Conservation (phyloP, 2,329 filamentous ascomycete species). For the Gremmenia infestans region DNA sequence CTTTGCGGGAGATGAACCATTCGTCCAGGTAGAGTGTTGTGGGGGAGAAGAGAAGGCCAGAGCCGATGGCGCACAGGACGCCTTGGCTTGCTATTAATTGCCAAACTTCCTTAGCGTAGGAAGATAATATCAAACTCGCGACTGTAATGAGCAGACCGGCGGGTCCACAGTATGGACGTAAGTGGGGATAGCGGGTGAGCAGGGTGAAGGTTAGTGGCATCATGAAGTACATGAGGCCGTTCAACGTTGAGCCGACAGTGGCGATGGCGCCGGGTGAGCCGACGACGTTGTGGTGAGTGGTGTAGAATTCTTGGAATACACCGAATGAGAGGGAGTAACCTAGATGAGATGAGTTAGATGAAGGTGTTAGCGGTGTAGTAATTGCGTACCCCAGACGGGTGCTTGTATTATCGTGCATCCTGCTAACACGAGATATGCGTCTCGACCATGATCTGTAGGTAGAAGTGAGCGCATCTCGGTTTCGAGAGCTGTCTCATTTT, state of each 20-base stretch:
- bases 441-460: conserved; percentile 32
- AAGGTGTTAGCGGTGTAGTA: background rate
- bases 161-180: conserved; percentile 36
- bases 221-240: conserved; percentile 52
- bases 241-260: conserved; percentile 23
- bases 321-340: conserved; percentile 65
- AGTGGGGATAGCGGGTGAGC: conserved; percentile 34
- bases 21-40: conserved; percentile 55
- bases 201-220: conserved; percentile 45
- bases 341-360: conserved; percentile 28
- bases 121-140: conserved; percentile 46
- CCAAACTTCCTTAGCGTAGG: conserved; percentile 46
- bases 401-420: conserved; percentile 49
- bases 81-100: conserved; percentile 58
- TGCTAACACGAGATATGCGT: conserved; percentile 42
- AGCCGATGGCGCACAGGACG: conserved; percentile 54
- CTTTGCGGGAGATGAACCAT: conserved; percentile 56
- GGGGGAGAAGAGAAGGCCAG: conserved; percentile 50
- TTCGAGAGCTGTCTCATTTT: background rate
- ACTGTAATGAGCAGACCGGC: conserved; percentile 37
- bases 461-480: conserved; percentile 28
- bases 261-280: conserved; percentile 10
- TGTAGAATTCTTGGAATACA: conserved; percentile 66
- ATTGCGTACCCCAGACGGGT: conserved; percentile 45
- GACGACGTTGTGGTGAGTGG: conserved; percentile 15